These are phyloP conservation scores for Mychonastes homosphaera DNA, from an alignment of 139 green algal genomes.

Conservation along the genomic window DNA sequence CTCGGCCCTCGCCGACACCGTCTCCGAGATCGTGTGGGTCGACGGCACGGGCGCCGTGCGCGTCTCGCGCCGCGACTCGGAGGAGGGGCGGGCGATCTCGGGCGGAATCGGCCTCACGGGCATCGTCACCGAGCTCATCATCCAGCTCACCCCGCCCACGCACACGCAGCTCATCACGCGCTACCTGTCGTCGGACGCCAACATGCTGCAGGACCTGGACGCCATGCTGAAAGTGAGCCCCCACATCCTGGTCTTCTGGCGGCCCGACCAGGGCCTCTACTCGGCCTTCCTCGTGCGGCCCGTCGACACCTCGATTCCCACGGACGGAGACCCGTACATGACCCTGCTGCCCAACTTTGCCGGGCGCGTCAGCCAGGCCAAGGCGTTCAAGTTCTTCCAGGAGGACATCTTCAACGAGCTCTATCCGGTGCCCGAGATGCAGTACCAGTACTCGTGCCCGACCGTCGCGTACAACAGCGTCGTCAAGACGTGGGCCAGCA, in stretches of 20 bases:
- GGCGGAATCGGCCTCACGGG: constrained; percentile 13
- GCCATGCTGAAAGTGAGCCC: constrained; percentile 21
- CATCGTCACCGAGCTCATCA: constrained; percentile 12
- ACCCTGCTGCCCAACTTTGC: constrained; percentile 14
- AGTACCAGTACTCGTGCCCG: constrained; percentile 6
- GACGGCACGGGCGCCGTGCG: constrained; percentile 3
- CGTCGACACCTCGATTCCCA: not conserved
- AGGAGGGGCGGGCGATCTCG: constrained; percentile 8
- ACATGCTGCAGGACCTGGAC: constrained; percentile 14
- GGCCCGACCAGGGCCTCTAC: constrained; percentile 17
- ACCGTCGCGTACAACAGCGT: constrained; percentile 5
- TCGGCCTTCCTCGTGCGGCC: constrained; percentile 14
- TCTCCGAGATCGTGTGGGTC: constrained; percentile 11
- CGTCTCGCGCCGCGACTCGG: not conserved
- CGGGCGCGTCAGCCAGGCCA: not conserved
- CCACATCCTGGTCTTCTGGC: constrained; percentile 20
- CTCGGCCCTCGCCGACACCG: not conserved
- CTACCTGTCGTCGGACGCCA: constrained; percentile 7
- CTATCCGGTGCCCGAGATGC: not conserved
- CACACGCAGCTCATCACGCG: constrained; percentile 21
- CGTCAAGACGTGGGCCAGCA: constrained; percentile 11
- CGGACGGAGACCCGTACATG: constrained; percentile 13
- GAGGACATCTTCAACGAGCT: constrained; percentile 12
- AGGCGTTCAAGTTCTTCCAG: constrained; percentile 1
- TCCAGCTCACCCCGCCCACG: constrained; percentile 16